Conservation (phyloP, 495 filamentous ascomycete species). For the Hypoxylon rickii region DNA sequence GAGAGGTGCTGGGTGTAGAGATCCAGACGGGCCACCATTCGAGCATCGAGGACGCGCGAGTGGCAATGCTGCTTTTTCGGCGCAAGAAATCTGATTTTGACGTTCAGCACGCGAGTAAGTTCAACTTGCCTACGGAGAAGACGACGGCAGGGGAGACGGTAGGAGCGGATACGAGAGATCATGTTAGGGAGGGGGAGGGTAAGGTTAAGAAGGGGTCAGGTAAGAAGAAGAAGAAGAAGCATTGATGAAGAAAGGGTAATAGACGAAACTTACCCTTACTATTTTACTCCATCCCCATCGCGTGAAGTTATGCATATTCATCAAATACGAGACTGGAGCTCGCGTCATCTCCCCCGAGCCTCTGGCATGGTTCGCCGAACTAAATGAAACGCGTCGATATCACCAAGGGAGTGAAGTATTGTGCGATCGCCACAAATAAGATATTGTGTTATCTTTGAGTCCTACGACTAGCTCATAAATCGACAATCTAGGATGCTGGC, state of each 20-base stretch:
- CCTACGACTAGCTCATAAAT: too few species aligned
- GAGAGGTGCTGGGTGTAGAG: slow-evolving; percentile 76
- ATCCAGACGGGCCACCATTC: slow-evolving; percentile 77
- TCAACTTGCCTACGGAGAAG: slow-evolving; percentile 56
- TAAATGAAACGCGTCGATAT: too few species aligned
- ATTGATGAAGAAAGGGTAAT: not conserved
- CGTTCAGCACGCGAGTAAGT: slow-evolving; percentile 64
- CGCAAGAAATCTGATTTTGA: slow-evolving; percentile 84
- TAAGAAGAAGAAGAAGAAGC: slow-evolving; percentile 41
- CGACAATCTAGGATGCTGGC: too few species aligned
- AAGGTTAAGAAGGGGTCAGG: slow-evolving; percentile 48
- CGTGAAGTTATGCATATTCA: too few species aligned
- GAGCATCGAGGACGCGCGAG: slow-evolving; percentile 84
- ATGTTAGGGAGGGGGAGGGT: slow-evolving; percentile 46
- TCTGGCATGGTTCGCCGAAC: too few species aligned
- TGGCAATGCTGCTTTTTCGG: slow-evolving; percentile 84
- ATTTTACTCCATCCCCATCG: too few species aligned
- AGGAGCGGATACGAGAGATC: slow-evolving; percentile 37
- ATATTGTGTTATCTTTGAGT: too few species aligned
- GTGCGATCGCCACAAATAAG: too few species aligned
- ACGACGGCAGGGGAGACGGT: slow-evolving; percentile 46
- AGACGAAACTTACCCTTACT: not conserved
- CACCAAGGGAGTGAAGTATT: too few species aligned
- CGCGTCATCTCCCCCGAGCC: too few species aligned
- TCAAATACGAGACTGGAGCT: too few species aligned